Conservation (phyloP, 2,329 filamentous ascomycete species). For the Arachnopeziza araneosa region DNA sequence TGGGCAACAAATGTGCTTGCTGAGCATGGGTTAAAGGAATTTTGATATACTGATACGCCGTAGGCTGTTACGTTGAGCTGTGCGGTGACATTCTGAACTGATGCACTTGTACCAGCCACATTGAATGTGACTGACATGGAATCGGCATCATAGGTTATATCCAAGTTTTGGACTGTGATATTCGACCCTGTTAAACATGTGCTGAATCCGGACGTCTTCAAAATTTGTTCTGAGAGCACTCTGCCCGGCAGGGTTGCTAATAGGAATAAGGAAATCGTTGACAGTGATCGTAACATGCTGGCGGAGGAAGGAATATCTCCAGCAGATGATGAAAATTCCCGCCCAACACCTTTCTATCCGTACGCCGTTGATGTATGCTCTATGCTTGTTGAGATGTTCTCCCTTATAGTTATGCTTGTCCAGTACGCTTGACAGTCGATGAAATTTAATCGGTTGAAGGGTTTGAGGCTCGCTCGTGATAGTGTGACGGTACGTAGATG, state of each 20-base stretch:
- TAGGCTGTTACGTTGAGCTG: constrained; percentile 51
- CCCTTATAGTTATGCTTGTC: neutral
- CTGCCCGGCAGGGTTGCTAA: constrained; percentile 26
- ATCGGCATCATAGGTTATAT: constrained; percentile 73
- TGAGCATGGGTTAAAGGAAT: constrained; percentile 79
- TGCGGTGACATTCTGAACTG: constrained; percentile 25
- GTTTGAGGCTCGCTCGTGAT: neutral
- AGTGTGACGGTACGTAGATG: neutral
- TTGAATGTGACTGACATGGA: constrained; percentile 74
- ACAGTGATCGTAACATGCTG: constrained; percentile 28
- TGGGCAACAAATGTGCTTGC: constrained; percentile 44
- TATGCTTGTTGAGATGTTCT: neutral
- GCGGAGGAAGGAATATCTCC: constrained; percentile 11
- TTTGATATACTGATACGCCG: constrained; percentile 72
- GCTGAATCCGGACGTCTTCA: constrained; percentile 76
- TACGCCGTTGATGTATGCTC: neutral
- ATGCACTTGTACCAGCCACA: constrained; percentile 71
- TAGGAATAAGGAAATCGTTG: constrained; percentile 26
- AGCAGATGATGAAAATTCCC: constrained; percentile 2
- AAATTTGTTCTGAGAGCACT: constrained; percentile 61
- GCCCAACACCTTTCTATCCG: constrained; percentile 9
- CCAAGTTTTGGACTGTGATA: constrained; percentile 66
- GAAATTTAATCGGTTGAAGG: neutral
- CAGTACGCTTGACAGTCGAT: neutral
- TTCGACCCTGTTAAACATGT: constrained; percentile 57